Conservation (phyloP, 2,329 filamentous ascomycete species). For the Xylaria arbuscula region DNA sequence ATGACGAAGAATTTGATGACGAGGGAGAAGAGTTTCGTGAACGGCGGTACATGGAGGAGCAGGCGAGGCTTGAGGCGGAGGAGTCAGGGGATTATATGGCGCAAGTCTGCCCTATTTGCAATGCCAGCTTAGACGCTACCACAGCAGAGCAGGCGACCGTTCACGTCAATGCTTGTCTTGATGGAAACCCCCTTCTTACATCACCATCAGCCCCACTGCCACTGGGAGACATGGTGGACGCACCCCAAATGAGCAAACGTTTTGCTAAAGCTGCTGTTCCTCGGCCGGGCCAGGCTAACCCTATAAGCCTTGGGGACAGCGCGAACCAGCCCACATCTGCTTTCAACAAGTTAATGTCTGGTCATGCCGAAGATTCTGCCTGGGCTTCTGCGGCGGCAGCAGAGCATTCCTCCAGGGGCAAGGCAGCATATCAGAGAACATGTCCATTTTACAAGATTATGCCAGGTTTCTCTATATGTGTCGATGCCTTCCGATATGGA, state of each 20-base stretch:
- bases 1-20: conserved; percentile 53
- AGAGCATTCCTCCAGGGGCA: conserved; percentile 81
- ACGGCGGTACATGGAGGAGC: conserved; percentile 79
- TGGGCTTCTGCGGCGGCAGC: conserved; percentile 88
- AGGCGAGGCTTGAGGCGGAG: conserved; percentile 72
- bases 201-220: conserved; percentile 48
- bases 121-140: conserved; percentile 68
- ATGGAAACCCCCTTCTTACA: conserved; percentile 77
- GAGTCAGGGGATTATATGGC: conserved; percentile 59
- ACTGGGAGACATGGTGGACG: conserved; percentile 50
- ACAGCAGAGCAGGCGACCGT: conserved; percentile 75
- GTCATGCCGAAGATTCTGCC: conserved; percentile 87
- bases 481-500: conserved; percentile 96
- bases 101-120: conserved; percentile 81
- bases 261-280: conserved; percentile 77
- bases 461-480: conserved; percentile 89
- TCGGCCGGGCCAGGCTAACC: conserved; percentile 83
- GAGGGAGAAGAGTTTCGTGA: conserved; percentile 74
- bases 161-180: conserved; percentile 94
- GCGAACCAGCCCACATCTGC: conserved; percentile 69
- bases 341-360: conserved; percentile 93
- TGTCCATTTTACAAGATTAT: conserved; percentile 99
- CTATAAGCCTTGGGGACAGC: conserved; percentile 68
- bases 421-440: conserved; percentile 86
- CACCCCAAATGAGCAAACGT: conserved; percentile 61